Percentiles rank a stretch among this genome's conserved stretches.
These are phyloP conservation scores for Ogataea thermomethanolica DNA, from an alignment of 805 yeast genomes.

Conservation along the genomic window DNA sequence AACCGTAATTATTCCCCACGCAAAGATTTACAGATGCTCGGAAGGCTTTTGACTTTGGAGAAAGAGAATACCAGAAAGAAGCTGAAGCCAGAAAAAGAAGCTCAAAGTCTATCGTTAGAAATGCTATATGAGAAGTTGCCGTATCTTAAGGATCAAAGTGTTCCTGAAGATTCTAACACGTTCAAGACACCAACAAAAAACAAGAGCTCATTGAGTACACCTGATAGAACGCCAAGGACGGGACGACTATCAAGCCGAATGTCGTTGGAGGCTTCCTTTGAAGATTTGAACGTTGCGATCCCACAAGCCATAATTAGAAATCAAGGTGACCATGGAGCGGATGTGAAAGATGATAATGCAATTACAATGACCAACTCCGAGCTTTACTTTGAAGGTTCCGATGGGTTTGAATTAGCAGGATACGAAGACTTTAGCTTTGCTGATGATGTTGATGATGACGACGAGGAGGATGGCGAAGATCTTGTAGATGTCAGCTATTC, in stretches of 20 bases:
- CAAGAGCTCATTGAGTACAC: conserved; percentile 1
- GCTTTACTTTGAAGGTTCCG: conserved; percentile 11
- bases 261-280: conserved; percentile 25
- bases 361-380: conserved; percentile 5
- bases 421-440: conserved; percentile 2
- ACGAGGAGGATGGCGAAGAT: conserved; percentile 13
- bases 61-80: conserved; percentile 21
- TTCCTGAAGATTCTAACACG: neutral
- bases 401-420: conserved; percentile 4
- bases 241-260: conserved; percentile 24
- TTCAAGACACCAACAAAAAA: neutral
- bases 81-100: conserved; percentile 15
- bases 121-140: conserved; percentile 14
- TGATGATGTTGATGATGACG: conserved; percentile 12
- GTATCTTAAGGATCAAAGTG: neutral
- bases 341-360: conserved; percentile 14
- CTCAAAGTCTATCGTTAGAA: conserved; percentile 13
- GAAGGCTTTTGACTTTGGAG: conserved; percentile 28
- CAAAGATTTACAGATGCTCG: conserved; percentile 29
- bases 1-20: conserved; percentile 31
- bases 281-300: conserved; percentile 32
- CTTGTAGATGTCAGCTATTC: conserved; percentile 8
- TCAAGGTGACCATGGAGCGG: conserved; percentile 26
- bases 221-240: conserved; percentile 22
- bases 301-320: conserved; percentile 34